Percentiles rank a stretch among this genome's conserved stretches.
Evolutionary conservation across 1,284 basidiomycete genomes (phyloP).

Genomic region (Singerocomus inundabilis): DNA sequence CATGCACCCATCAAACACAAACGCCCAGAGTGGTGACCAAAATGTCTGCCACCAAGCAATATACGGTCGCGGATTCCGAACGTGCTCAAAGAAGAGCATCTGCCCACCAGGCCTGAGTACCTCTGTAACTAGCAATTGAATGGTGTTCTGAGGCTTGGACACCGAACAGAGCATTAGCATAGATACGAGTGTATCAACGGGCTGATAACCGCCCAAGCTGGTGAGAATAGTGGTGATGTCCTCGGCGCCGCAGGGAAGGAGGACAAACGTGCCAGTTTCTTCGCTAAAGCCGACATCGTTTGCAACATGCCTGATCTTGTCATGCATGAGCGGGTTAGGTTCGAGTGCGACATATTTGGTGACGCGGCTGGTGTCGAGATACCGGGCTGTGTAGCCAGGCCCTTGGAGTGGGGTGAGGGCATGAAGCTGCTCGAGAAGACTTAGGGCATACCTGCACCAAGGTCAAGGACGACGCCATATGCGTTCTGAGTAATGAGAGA

Average conservation of each 20-base stretch:
- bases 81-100: constrained; percentile 66
- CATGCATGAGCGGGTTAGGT: constrained; percentile 64
- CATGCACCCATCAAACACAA: constrained; percentile 57
- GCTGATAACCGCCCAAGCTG: constrained; percentile 37
- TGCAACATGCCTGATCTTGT: constrained; percentile 48
- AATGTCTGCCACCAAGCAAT: constrained; percentile 66
- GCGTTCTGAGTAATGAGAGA: constrained; percentile 54
- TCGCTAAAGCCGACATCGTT: constrained; percentile 52
- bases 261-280: constrained; percentile 39
- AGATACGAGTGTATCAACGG: constrained; percentile 57
- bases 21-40: constrained; percentile 65
- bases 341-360: constrained; percentile 68
- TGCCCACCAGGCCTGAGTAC: constrained; percentile 57
- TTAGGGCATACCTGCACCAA: constrained; percentile 54
- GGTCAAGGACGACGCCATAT: constrained; percentile 60
- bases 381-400: constrained; percentile 57
- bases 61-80: constrained; percentile 46
- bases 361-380: constrained; percentile 53
- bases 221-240: constrained; percentile 46
- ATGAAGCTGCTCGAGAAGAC: neutral
- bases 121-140: constrained; percentile 43
- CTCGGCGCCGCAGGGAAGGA: constrained; percentile 58
- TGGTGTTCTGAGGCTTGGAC: constrained; percentile 45
- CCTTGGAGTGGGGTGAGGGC: constrained; percentile 37
- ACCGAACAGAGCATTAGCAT: constrained; percentile 62